phyloP scores from a whole-genome alignment of 2,329 filamentous ascomycete genomes.

The Fusarium transvaalense region DNA sequence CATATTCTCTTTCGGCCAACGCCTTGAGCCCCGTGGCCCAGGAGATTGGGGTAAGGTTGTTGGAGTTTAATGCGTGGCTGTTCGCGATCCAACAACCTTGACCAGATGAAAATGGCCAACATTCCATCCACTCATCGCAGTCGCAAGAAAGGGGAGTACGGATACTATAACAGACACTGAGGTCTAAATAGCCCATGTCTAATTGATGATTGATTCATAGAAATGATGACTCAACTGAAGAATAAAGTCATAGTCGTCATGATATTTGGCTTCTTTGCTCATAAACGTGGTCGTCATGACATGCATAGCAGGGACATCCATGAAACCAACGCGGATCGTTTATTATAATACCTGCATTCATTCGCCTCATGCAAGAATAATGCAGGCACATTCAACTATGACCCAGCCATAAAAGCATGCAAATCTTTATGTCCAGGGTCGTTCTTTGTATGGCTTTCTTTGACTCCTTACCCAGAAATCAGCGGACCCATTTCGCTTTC shows the following conservation, averaged over 20 bases:
- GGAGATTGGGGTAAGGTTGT: conserved; percentile 45
- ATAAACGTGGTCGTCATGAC: conserved; percentile 45
- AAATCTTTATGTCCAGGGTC: conserved; percentile 30
- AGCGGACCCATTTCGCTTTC: conserved; percentile 23
- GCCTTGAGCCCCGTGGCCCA: conserved; percentile 36
- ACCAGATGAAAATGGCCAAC: conserved; percentile 33
- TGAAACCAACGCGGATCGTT: conserved; percentile 30
- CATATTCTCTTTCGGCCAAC: conserved; percentile 32
- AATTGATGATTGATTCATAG: conserved; percentile 21
- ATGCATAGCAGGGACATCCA: conserved; percentile 38
- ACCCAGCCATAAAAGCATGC: conserved; percentile 3
- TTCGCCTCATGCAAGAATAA: conserved; percentile 29
- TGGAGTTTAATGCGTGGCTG: conserved; percentile 34
- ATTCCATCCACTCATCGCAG: conserved; percentile 34
- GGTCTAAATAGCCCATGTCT: not conserved
- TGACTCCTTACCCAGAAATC: conserved; percentile 27
- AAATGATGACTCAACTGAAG: conserved; percentile 30
- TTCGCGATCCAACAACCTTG: conserved; percentile 33
- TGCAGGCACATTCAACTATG: conserved; percentile 18
- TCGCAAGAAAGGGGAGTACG: not conserved
- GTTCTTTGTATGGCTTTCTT: conserved; percentile 20
- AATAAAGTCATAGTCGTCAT: conserved; percentile 36
- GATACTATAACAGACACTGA: not conserved
- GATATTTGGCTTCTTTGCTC: conserved; percentile 17
- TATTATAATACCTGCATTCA: conserved; percentile 22